Percentiles rank a stretch among this genome's conserved stretches.
phyloP scores from a whole-genome alignment of 352 stramenopile species.

The Globisporangium lucens region DNA sequence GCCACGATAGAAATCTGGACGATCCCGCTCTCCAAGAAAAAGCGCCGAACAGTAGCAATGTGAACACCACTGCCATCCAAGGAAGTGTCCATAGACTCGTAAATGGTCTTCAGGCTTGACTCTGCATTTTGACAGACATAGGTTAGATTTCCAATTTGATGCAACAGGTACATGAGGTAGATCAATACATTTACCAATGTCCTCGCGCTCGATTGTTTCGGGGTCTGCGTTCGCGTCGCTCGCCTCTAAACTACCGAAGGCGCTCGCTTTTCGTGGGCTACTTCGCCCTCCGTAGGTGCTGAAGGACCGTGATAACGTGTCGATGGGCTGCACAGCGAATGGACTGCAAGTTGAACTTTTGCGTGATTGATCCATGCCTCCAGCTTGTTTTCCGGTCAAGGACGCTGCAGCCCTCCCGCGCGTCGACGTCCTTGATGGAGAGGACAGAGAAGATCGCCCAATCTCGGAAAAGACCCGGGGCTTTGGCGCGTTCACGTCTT shows the following conservation, averaged over 20 bases:
- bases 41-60: constrained; percentile 57
- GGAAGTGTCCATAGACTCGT: constrained; percentile 46
- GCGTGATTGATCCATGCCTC: constrained; percentile 13
- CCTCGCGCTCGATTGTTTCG: constrained; percentile 17
- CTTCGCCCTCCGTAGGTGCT: constrained; percentile 17
- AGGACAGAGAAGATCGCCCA: constrained; percentile 7
- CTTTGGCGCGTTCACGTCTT: constrained; percentile 56
- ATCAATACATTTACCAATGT: constrained; percentile 21
- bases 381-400: neutral
- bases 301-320: constrained; percentile 16
- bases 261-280: constrained; percentile 10
- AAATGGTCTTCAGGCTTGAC: constrained; percentile 37
- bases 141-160: neutral
- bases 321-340: constrained; percentile 16
- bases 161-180: neutral
- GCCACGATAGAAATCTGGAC: constrained; percentile 47
- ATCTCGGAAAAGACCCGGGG: constrained; percentile 42
- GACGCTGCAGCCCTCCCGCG: neutral
- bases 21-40: constrained; percentile 62
- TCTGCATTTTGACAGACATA: constrained; percentile 21
- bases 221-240: constrained; percentile 6
- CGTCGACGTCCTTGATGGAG: neutral
- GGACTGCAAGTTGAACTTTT: constrained; percentile 18
- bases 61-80: constrained; percentile 53
- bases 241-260: constrained; percentile 10